Evolutionary conservation across 2,329 filamentous ascomycete genomes (phyloP).

Genomic region (Alternaria longipes): DNA sequence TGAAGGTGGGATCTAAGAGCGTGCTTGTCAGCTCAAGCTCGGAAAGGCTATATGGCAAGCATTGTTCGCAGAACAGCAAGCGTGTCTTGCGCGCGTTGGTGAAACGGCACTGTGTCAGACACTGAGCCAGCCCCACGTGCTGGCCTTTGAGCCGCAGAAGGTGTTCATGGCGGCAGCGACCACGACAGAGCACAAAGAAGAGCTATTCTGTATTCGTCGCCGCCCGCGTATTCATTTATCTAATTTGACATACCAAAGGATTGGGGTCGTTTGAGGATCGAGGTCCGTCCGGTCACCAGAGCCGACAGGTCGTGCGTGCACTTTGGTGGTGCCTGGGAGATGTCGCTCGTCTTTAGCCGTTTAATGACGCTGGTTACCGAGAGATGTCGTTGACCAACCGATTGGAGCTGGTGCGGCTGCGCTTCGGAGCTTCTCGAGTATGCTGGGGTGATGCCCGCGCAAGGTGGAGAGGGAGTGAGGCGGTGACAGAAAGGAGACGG

Average conservation of each 20-base stretch:
- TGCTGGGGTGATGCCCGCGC: conserved; percentile 13
- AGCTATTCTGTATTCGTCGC: conserved; percentile 5
- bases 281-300: not conserved
- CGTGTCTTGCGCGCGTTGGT: conserved; percentile 34
- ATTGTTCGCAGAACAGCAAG: conserved; percentile 30
- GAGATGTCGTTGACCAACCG: conserved; percentile 2
- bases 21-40: conserved; percentile 34
- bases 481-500: conserved; percentile 25
- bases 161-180: conserved; percentile 6
- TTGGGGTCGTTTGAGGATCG: conserved; percentile 1
- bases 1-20: conserved; percentile 21
- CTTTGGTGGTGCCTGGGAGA: not conserved
- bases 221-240: not conserved
- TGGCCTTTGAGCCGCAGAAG: conserved; percentile 26
- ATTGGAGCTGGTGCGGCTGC: conserved; percentile 2
- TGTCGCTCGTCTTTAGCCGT: conserved; percentile 8
- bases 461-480: conserved; percentile 20
- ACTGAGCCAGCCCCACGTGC: conserved; percentile 37
- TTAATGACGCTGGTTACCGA: conserved; percentile 2
- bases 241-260: conserved; percentile 21
- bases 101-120: conserved; percentile 39
- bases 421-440: conserved; percentile 9
- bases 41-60: conserved; percentile 18
- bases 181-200: conserved; percentile 8
- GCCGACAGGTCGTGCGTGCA: not conserved